A percentile compares a stretch with the other conserved stretches of the same genome.
Evolutionary conservation across 768 basidiomycete genomes (phyloP).

Genomic region (Piloderma croceum): DNA sequence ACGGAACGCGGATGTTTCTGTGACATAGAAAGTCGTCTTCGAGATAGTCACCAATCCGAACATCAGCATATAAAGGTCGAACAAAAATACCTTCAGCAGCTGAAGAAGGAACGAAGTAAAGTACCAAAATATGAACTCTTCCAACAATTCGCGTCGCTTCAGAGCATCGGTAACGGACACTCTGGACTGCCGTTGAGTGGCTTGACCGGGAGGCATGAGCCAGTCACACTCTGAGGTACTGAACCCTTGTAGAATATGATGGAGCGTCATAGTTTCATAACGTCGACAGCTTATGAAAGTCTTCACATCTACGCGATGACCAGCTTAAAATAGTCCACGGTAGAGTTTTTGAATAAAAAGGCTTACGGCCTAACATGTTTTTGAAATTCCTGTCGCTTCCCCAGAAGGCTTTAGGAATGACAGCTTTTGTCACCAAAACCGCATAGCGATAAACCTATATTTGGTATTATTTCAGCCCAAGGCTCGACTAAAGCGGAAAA

Average conservation of each 20-base stretch:
- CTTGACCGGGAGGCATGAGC: constrained; percentile 48
- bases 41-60: background rate
- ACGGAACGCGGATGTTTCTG: constrained; percentile 81
- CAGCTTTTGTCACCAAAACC: constrained; percentile 51
- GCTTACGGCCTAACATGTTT: constrained; percentile 51
- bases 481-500: background rate
- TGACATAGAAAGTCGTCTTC: constrained; percentile 91
- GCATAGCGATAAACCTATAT: constrained; percentile 67
- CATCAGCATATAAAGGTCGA: background rate
- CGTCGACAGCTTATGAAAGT: constrained; percentile 70
- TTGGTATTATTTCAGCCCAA: background rate
- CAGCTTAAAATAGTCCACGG: background rate
- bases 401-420: constrained; percentile 78
- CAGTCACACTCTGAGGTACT: constrained; percentile 73
- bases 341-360: background rate
- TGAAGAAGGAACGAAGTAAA: constrained; percentile 81
- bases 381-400: constrained; percentile 64
- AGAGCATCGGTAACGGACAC: constrained; percentile 60
- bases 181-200: constrained; percentile 36
- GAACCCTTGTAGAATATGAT: constrained; percentile 72
- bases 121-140: constrained; percentile 93
- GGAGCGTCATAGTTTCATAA: constrained; percentile 77
- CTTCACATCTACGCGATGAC: constrained; percentile 51
- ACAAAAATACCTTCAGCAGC: constrained; percentile 60
- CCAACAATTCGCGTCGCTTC: constrained; percentile 75